Base-by-base conservation (phyloP, 176 grass and related monocot species). In the Oropetium thomaeum region DNA sequence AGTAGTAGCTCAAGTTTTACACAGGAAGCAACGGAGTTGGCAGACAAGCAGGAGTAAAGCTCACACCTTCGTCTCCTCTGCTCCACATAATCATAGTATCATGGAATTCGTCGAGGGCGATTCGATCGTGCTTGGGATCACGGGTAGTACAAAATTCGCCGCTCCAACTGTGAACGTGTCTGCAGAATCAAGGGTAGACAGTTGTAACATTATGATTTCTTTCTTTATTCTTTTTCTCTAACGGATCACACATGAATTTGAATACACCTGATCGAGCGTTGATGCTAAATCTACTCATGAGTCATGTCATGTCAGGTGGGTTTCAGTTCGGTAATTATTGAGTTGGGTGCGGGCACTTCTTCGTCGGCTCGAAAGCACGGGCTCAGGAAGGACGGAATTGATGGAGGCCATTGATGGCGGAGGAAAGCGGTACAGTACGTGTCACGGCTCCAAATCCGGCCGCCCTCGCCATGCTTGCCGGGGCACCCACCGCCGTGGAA, bases 401-500 rank as follows among this genome's bases (percentile, higher is more conserved):
- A 79, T 73, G 75, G 8, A 85, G 48, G 25, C 25, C 77, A 81
- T 71, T 64, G 48, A 87, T 82, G 39, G 85, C 73, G 40, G 26
- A 34, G 40, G 59, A 4, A 72, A 59, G 67, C 23, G 43, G 44
- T 37, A 44, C n/a, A n/a, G n/a, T n/a, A n/a, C n/a, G n/a, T n/a
- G n/a, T 22, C 53, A 11, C 31, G 2, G 35, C 77, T 30, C 54
- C 69, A n/a, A 78, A 65, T 16, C 4, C 67, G 38, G 15, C 35
- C 7, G 8, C 22, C 11, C 64, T 20, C 7, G 8, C 22, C 11
- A 49, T 20, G 11, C 38, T 27, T 19, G 8, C 40, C 40, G 10
- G 49, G 22, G 68, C 68, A 65, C 49, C 58, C 27, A 30, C 28
- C 27, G 27, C 54, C 23, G 23, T 58, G 54, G 4, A 58, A 59